Conservation (phyloP, 306 rosid genomes). For the Begonia peltatifolia region DNA sequence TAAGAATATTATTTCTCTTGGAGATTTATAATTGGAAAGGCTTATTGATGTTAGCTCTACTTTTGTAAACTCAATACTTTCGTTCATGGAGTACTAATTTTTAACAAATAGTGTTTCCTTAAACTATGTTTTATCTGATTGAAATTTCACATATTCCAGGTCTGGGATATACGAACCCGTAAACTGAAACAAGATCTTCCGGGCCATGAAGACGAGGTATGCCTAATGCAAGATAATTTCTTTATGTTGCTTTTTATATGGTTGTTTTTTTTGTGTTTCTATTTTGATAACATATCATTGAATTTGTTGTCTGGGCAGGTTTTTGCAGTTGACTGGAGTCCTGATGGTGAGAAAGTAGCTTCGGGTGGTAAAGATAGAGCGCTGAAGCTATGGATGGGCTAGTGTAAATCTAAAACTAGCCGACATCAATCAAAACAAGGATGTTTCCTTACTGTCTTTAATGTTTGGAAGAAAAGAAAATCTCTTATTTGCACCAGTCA, state of each 20-base stretch:
- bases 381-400: constrained; percentile 96
- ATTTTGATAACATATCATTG: constrained; percentile 7
- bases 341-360: constrained; percentile 92
- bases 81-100: too few relatives aligned
- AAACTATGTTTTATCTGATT: background rate
- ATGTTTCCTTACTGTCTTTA: background rate
- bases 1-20: too few relatives aligned
- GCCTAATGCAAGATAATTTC: background rate
- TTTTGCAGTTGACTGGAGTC: constrained; percentile 93
- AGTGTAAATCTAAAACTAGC: constrained; percentile 3
- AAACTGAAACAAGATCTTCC: constrained; percentile 93
- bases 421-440: background rate
- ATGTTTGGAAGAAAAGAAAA: too few relatives aligned
- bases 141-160: constrained; percentile 23
- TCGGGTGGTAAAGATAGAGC: constrained; percentile 97
- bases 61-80: too few relatives aligned
- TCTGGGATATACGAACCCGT: constrained; percentile 79
- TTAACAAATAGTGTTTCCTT: too few relatives aligned
- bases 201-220: constrained; percentile 91
- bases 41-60: too few relatives aligned
- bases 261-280: background rate
- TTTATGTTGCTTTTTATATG: background rate
- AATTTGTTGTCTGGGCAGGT: constrained; percentile 34
- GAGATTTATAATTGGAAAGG: too few relatives aligned
- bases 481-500: too few relatives aligned